Conservation (phyloP, 257 asterid genomes). For the Cordia subcordata region DNA sequence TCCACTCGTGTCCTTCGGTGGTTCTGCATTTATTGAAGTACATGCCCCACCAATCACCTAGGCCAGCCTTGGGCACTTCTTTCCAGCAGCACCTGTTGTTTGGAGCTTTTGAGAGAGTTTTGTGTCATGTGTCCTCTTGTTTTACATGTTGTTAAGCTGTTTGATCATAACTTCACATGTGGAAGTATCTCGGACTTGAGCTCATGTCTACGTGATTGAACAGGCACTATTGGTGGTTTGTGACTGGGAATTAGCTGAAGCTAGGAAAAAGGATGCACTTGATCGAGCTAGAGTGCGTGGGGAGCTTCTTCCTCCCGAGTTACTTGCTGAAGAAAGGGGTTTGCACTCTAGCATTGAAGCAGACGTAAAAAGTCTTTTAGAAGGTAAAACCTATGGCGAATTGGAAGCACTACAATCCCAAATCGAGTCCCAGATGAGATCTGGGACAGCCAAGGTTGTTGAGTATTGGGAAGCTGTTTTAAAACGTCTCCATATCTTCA, state of each 20-base stretch:
- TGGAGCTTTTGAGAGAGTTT: too few relatives aligned
- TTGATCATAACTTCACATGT: background rate
- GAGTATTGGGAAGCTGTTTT: constrained; percentile 95
- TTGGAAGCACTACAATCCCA: constrained; percentile 57
- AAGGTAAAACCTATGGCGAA: constrained; percentile 64
- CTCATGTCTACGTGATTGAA: constrained; percentile 8
- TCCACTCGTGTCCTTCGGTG: too few relatives aligned
- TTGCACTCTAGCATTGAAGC: constrained; percentile 75
- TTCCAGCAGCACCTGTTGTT: too few relatives aligned
- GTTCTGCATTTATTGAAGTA: too few relatives aligned
- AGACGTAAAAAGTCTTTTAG: constrained; percentile 64
- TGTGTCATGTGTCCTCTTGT: too few relatives aligned
- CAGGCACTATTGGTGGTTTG: constrained; percentile 83
- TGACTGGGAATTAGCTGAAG: constrained; percentile 92
- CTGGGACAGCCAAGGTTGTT: constrained; percentile 91
- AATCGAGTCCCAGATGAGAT: constrained; percentile 81
- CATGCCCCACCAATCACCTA: too few relatives aligned
- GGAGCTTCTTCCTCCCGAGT: constrained; percentile 71
- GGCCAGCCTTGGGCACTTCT: too few relatives aligned
- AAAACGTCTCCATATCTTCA: constrained; percentile 78
- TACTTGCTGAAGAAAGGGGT: constrained; percentile 86
- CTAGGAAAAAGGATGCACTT: constrained; percentile 72
- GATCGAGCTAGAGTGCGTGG: constrained; percentile 97
- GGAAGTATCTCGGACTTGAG: background rate
- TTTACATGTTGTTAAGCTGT: background rate